A percentile compares a stretch with the other conserved stretches of the same genome.
phyloP scores from a whole-genome alignment of 1,139 yeast species.

The Taiozyma onychis region DNA sequence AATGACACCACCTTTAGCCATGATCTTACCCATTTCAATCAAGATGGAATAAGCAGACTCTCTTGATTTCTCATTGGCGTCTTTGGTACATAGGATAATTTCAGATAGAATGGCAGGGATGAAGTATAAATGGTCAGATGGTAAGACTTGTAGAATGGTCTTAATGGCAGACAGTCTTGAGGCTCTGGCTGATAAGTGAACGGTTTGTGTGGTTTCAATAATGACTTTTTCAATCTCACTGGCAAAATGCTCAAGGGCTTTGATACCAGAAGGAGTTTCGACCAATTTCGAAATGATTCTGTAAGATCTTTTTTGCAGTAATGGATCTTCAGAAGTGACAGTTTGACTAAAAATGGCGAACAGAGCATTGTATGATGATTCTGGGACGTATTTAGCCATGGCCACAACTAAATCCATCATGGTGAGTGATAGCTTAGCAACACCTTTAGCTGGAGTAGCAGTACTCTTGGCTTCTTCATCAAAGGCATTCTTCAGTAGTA shows the following conservation, averaged over 20 bases:
- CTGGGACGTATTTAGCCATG: slow-evolving; percentile 79
- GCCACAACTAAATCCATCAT: slow-evolving; percentile 89
- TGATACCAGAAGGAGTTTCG: slow-evolving; percentile 62
- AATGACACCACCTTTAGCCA: slow-evolving; percentile 65
- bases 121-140: slow-evolving; percentile 59
- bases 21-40: slow-evolving; percentile 74
- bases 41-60: slow-evolving; percentile 72
- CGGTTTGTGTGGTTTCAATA: slow-evolving; percentile 49
- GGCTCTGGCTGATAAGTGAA: slow-evolving; percentile 77
- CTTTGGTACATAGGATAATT: slow-evolving; percentile 88
- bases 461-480: slow-evolving; percentile 46
- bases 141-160: slow-evolving; percentile 54
- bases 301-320: slow-evolving; percentile 86
- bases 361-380: slow-evolving; percentile 62
- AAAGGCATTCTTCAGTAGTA: slow-evolving; percentile 67
- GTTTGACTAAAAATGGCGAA: slow-evolving; percentile 73
- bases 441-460: slow-evolving; percentile 28
- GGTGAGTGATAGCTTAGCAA: slow-evolving; percentile 63
- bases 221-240: slow-evolving; percentile 57
- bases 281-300: slow-evolving; percentile 67
- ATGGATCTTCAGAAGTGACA: slow-evolving; percentile 52
- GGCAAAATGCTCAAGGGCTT: slow-evolving; percentile 45
- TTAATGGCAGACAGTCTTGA: slow-evolving; percentile 67
- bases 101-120: slow-evolving; percentile 83
- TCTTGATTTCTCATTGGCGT: slow-evolving; percentile 87